Evolutionary conservation across 306 rosid genomes (phyloP).

Genomic region (Boehmeria nivea): DNA sequence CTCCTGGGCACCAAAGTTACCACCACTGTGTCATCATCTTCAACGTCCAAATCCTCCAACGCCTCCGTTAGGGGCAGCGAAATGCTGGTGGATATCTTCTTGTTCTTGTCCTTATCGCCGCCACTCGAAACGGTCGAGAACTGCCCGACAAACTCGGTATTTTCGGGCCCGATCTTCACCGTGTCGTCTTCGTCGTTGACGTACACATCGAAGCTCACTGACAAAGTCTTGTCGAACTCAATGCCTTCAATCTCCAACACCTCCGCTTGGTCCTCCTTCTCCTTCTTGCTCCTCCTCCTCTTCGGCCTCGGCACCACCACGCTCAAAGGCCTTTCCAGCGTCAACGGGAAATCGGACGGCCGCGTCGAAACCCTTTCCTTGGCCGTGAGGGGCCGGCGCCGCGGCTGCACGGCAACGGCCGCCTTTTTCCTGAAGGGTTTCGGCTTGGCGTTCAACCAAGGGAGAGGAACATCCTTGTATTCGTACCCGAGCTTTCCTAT

Average conservation of each 20-base stretch:
- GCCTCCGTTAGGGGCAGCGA: no score
- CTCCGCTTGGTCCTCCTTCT: conserved; percentile 32
- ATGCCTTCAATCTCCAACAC: conserved; percentile 14
- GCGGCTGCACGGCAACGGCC: conserved; percentile 4
- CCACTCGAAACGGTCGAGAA: no score
- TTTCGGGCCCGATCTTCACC: no score
- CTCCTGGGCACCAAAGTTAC: no score
- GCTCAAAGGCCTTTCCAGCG: conserved; percentile 30
- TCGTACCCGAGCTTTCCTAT: conserved; percentile 39
- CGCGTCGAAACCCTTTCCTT: conserved; percentile 11
- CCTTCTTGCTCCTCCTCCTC: conserved; percentile 33
- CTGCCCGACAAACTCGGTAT: no score
- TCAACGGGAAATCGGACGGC: neutral
- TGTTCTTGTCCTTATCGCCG: no score
- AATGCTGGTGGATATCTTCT: no score
- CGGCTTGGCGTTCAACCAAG: conserved; percentile 53
- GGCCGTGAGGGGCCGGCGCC: conserved; percentile 36
- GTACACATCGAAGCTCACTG: conserved; percentile 58
- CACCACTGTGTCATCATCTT: no score
- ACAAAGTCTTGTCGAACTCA: conserved; percentile 28
- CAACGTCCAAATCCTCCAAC: no score
- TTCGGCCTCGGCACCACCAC: conserved; percentile 45
- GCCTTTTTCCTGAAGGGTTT: conserved; percentile 13
- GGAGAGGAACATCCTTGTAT: conserved; percentile 55
- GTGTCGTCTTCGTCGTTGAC: conserved; percentile 66